phyloP scores from a whole-genome alignment of 306 rosid species.

The Castanospermum australe region DNA sequence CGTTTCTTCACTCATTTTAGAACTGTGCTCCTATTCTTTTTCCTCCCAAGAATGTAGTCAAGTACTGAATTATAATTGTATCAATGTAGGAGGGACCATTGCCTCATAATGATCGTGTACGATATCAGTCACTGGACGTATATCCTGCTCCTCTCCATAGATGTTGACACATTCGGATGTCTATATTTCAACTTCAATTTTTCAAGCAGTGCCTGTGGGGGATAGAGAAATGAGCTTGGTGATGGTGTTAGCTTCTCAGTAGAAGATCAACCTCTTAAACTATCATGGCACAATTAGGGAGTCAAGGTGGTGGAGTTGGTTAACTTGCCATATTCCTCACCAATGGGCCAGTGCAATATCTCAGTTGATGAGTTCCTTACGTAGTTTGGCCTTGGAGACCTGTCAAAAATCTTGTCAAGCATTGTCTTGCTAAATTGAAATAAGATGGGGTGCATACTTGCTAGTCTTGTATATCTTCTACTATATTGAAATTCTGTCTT shows the following conservation, averaged over 20 bases:
- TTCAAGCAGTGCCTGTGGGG: neutral
- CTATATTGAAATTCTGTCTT: conserved; percentile 8
- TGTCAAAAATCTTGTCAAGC: neutral
- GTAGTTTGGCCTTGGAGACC: neutral
- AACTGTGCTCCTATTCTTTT: neutral
- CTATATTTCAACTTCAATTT: conserved; percentile 17
- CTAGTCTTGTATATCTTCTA: neutral
- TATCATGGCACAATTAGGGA: neutral
- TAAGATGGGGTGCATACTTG: neutral
- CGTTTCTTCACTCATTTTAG: neutral
- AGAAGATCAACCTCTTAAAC: neutral
- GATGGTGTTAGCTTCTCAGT: conserved; percentile 9
- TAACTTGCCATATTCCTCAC: neutral
- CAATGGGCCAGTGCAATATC: neutral
- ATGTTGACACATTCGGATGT: conserved; percentile 47
- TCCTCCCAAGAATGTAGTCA: neutral
- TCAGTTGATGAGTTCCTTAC: neutral
- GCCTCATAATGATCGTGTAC: conserved; percentile 61
- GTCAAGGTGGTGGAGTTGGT: neutral
- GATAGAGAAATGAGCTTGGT: neutral
- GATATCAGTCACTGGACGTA: conserved; percentile 54
- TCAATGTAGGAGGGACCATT: conserved; percentile 73
- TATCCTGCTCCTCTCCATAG: conserved; percentile 92
- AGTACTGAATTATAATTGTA: neutral
- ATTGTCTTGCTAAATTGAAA: neutral